Conservation (phyloP, 2,329 filamentous ascomycete genomes). For the Simplicillium aogashimaense region DNA sequence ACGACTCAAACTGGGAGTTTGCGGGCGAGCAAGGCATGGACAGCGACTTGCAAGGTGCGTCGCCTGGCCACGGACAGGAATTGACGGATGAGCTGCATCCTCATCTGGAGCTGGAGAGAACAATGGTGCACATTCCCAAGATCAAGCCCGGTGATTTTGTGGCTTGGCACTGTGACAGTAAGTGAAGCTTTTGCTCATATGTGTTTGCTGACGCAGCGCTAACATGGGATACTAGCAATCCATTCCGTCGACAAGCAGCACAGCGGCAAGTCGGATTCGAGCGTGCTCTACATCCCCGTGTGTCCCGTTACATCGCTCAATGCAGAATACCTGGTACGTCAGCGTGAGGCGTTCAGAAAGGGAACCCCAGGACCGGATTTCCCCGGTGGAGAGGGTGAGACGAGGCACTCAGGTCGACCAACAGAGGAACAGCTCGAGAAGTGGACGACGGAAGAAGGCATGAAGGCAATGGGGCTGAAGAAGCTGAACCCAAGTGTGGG, state of each 20-base stretch:
- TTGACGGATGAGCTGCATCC: conserved; percentile 60
- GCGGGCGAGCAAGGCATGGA: conserved; percentile 33
- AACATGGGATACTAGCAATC: conserved; percentile 32
- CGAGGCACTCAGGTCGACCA: conserved; percentile 37
- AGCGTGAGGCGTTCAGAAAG: conserved; percentile 59
- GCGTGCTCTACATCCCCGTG: conserved; percentile 81
- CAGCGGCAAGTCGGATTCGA: conserved; percentile 60
- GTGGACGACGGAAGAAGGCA: conserved; percentile 20
- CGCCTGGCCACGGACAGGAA: conserved; percentile 61
- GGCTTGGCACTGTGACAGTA: conserved; percentile 73
- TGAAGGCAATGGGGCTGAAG: conserved; percentile 35
- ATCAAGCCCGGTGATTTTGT: conserved; percentile 70
- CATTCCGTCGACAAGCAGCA: conserved; percentile 80
- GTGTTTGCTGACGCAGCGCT: conserved; percentile 9
- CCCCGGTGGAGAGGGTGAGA: conserved; percentile 61
- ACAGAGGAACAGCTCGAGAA: conserved; percentile 25
- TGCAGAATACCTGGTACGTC: conserved; percentile 57
- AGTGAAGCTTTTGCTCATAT: conserved; percentile 12
- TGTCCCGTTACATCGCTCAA: conserved; percentile 73
- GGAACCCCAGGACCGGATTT: conserved; percentile 64
- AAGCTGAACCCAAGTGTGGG: conserved; percentile 17
- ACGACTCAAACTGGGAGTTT: conserved; percentile 50
- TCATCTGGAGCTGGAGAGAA: conserved; percentile 55
- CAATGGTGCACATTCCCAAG: conserved; percentile 60
- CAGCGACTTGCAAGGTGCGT: conserved; percentile 60